Conservation (phyloP, 306 rosid genomes). For the Fagus sylvatica region DNA sequence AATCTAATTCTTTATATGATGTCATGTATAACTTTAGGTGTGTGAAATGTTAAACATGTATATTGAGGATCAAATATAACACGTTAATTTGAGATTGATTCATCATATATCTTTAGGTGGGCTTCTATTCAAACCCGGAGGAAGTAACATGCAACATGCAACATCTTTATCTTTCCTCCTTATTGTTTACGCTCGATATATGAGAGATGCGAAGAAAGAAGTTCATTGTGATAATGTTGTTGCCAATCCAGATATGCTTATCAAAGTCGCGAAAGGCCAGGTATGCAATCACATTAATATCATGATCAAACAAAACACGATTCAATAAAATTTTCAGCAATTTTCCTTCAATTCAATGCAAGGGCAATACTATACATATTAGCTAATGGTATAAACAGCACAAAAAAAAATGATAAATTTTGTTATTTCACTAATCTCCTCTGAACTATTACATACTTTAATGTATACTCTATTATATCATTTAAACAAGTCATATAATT, state of each 20-base stretch:
- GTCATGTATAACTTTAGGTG: background rate
- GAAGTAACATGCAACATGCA: conserved; percentile 40
- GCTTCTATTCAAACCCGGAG: conserved; percentile 39
- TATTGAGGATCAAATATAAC: background rate
- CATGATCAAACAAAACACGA: no score
- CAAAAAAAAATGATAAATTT: no score
- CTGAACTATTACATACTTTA: no score
- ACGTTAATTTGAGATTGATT: background rate
- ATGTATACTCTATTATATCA: no score
- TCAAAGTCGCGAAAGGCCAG: conserved; percentile 26
- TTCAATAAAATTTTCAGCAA: no score
- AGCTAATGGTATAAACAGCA: no score
- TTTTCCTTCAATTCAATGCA: no score
- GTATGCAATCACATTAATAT: background rate
- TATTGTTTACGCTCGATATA: conserved; percentile 38
- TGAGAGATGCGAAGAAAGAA: conserved; percentile 11
- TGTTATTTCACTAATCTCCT: no score
- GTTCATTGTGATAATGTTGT: conserved; percentile 19
- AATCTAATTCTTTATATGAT: no score
- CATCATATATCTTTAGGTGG: conserved; percentile 30
- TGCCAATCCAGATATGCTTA: conserved; percentile 18
- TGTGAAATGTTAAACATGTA: background rate
- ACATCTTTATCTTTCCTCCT: conserved; percentile 41
- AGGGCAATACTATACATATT: no score
- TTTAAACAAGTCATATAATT: no score